These are phyloP conservation scores for Papilionanthe hybrid DNA, from an alignment of 116 monocot genomes.

Conservation along the genomic window DNA sequence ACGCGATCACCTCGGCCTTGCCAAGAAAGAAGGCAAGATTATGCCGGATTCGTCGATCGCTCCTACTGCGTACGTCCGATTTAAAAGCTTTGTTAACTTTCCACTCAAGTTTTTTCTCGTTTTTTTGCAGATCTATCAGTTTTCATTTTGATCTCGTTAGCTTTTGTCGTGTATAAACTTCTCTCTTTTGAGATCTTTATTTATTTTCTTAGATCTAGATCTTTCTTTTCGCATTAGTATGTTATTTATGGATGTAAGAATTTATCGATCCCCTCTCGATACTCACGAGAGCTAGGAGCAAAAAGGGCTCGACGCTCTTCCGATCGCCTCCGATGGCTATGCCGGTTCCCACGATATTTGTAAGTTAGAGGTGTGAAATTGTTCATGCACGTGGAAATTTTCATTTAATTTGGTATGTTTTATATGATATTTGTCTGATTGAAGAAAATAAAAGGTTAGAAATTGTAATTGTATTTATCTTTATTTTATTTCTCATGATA, in stretches of 20 bases:
- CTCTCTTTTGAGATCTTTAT: background rate
- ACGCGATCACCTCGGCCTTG: constrained; percentile 36
- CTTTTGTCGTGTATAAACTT: constrained; percentile 10
- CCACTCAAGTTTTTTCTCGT: background rate
- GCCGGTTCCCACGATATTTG: too few relatives aligned
- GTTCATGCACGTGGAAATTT: too few relatives aligned
- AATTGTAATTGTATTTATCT: too few relatives aligned
- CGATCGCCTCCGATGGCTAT: too few relatives aligned
- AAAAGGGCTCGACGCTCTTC: too few relatives aligned
- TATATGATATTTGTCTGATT: too few relatives aligned
- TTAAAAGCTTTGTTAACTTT: background rate
- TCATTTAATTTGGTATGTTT: too few relatives aligned
- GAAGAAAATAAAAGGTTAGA: too few relatives aligned
- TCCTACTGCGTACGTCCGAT: constrained; percentile 32
- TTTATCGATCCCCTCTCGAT: too few relatives aligned
- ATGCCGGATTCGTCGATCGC: constrained; percentile 52
- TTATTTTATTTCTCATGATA: too few relatives aligned
- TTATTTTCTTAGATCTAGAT: background rate
- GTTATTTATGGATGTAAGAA: background rate
- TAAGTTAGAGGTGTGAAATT: too few relatives aligned
- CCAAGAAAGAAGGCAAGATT: constrained; percentile 59
- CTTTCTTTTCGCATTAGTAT: background rate
- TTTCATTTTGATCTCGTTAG: constrained; percentile 24
- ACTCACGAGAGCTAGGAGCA: too few relatives aligned
- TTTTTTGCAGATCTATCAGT: constrained; percentile 5